Percentiles rank a stretch among this genome's conserved stretches.
phyloP scores from a whole-genome alignment of 306 rosid genomes.

The Dicorynia guianensis region DNA sequence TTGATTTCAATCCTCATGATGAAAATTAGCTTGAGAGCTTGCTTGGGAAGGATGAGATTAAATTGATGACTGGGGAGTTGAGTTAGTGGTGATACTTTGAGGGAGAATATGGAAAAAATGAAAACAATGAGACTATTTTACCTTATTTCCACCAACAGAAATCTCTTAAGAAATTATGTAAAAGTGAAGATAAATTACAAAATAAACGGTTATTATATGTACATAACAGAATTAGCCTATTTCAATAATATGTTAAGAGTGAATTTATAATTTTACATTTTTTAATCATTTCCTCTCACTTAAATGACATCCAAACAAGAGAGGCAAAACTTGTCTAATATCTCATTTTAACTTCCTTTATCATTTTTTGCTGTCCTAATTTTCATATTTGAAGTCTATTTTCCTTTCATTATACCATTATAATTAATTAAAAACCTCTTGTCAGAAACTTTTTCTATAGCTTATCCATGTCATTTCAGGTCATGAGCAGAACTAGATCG shows the following conservation, averaged over 20 bases:
- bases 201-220: slow-evolving; percentile 14
- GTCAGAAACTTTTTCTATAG: slow-evolving; percentile 42
- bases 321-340: not conserved
- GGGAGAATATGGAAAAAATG: slow-evolving; percentile 6
- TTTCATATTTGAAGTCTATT: not conserved
- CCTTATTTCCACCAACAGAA: not conserved
- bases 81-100: slow-evolving; percentile 12
- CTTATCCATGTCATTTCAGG: slow-evolving; percentile 72
- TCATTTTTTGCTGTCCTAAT: not conserved
- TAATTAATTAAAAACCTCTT: slow-evolving; percentile 28
- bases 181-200: slow-evolving; percentile 27
- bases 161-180: slow-evolving; percentile 1
- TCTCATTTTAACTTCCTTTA: not conserved
- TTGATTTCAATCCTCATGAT: slow-evolving; percentile 12
- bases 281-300: not conserved
- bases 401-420: not conserved
- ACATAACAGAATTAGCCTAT: not conserved
- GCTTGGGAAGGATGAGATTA: slow-evolving; percentile 21
- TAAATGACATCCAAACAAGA: no score
- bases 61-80: slow-evolving; percentile 2
- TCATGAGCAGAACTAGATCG: slow-evolving; percentile 88
- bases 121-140: slow-evolving; percentile 3
- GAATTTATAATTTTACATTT: not conserved
- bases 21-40: slow-evolving; percentile 31
- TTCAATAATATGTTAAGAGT: not conserved